Conservation (phyloP, 208 protist species). For the Leishmania turanica region DNA sequence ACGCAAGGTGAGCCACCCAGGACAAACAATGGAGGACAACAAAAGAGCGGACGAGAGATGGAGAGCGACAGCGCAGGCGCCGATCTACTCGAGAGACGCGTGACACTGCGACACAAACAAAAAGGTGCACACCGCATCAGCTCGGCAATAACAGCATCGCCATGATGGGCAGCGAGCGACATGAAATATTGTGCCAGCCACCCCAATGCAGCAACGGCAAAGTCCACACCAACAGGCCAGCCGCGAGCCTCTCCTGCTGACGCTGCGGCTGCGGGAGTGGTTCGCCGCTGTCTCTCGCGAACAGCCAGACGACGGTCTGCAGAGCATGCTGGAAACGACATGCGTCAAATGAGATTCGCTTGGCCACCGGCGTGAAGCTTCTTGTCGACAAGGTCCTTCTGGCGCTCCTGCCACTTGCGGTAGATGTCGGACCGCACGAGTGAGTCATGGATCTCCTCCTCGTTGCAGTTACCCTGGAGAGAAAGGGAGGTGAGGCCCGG, state of each 20-base stretch:
- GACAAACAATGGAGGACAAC: background rate
- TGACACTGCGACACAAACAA: background rate
- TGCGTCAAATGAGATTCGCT: slow-evolving; percentile 24
- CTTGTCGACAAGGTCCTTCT: slow-evolving; percentile 33
- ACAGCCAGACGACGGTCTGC: background rate
- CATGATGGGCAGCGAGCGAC: background rate
- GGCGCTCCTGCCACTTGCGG: slow-evolving; percentile 30
- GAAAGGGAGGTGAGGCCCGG: slow-evolving; percentile 35
- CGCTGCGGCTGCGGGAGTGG: background rate
- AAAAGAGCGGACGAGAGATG: background rate
- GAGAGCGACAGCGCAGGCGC: background rate
- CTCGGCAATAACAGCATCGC: background rate
- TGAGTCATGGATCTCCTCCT: slow-evolving; percentile 22
- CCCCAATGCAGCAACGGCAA: background rate
- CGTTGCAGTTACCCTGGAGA: slow-evolving; percentile 23
- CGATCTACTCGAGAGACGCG: background rate
- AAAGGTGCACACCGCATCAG: background rate
- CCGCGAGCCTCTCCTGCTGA: background rate
- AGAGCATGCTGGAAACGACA: background rate
- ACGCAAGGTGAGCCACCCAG: background rate
- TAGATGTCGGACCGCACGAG: slow-evolving; percentile 28
- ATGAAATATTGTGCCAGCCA: background rate
- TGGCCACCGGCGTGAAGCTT: slow-evolving; percentile 27
- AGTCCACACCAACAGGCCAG: too few species aligned
- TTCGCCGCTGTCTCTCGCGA: background rate